Base-by-base conservation (phyloP, 768 basidiomycete species). In the Naganishia randhawae region DNA sequence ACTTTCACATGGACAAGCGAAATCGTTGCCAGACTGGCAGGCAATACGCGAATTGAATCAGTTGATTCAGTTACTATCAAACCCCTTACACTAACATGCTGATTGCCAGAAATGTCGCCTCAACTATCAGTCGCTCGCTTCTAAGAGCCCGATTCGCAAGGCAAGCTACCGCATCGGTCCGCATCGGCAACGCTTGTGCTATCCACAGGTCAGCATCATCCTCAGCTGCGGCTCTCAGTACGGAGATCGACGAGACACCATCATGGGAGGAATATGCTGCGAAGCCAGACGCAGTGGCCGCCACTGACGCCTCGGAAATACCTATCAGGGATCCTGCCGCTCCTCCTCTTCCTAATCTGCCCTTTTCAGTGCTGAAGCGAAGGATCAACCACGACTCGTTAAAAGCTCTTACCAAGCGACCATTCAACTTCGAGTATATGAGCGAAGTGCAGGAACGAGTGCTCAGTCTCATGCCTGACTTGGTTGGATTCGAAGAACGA, bases 371-470 rank as follows among this genome's bases (percentile, higher is more conserved):
- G 19, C 68, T 84, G 14, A 74, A 79, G 69, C 76, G 76, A 10
- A 69, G 73, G 37, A 73, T 84, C 65, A 67, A 74, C 61, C 72
- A 78, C 32, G 75, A 81, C 29, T 81, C 81, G 0, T 79, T 89
- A 25, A 82, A 83, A 62, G 88, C 90, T 13, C 82, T 92, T 52
- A 86, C 84, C 2, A 74, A 80, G 42, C 80, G 78, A 25, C 90
- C 91, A 0, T 89, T 92, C 83, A 81, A 84, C 22, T 84, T 90
- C 68, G 83, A 78, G 8, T 81, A 83, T 54, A 91, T 95, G 91
- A 87, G 89, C 0, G 77, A 86, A 5, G 93, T 97, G 2, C 94
- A 96, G 78, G 85, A 86, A 10, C 84, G 86, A 63, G 91, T 98
- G 8, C 82, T 92, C 2, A 84, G 85, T 10, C 83, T 90, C 63